Conservation (phyloP, 352 stramenopile species). For the Pythium plurisporium region DNA sequence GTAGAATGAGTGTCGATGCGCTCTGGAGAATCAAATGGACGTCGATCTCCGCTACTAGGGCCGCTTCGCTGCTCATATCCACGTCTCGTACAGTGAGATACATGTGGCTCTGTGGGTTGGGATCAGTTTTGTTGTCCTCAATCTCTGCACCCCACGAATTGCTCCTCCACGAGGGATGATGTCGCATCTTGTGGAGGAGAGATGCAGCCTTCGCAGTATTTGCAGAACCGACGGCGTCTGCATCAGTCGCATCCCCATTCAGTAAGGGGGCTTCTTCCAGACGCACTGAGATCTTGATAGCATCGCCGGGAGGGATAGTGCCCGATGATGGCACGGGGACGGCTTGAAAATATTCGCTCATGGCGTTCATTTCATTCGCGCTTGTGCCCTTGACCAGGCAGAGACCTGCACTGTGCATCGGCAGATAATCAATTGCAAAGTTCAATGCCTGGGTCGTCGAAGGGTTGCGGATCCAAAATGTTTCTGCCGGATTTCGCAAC, state of each 20-base stretch:
- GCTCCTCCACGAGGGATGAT: constrained; percentile 76
- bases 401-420: constrained; percentile 59
- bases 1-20: background rate
- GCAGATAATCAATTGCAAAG: constrained; percentile 63
- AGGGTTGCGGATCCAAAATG: constrained; percentile 80
- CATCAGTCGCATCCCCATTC: constrained; percentile 14
- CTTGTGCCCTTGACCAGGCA: constrained; percentile 59
- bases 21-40: constrained; percentile 63
- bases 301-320: constrained; percentile 63
- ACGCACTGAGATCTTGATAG: constrained; percentile 72
- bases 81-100: constrained; percentile 68
- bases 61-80: constrained; percentile 47
- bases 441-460: constrained; percentile 61
- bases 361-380: constrained; percentile 58
- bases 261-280: constrained; percentile 56
- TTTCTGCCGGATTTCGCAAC: constrained; percentile 63
- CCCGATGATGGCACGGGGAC: constrained; percentile 65
- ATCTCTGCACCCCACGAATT: constrained; percentile 77
- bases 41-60: constrained; percentile 56
- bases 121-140: constrained; percentile 33
- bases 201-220: constrained; percentile 13
- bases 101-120: constrained; percentile 62
- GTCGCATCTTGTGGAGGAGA: constrained; percentile 67
- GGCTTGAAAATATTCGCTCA: constrained; percentile 76
- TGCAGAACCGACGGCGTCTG: background rate